Evolutionary conservation across 1,284 basidiomycete genomes (phyloP).

Genomic region (Flammula alnicola): DNA sequence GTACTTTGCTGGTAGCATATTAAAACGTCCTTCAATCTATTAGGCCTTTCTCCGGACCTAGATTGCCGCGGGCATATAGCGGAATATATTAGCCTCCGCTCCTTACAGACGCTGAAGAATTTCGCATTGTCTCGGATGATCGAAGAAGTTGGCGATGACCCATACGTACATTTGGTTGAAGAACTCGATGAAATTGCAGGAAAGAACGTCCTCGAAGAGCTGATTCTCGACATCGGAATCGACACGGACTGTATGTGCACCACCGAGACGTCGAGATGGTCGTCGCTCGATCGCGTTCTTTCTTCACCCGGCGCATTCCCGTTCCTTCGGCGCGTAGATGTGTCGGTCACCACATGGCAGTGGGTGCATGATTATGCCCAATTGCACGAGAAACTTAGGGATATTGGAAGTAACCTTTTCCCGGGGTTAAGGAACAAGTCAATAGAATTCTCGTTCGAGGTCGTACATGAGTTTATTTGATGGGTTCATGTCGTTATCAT

Average conservation of each 20-base stretch:
- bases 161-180: constrained; percentile 14
- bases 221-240: constrained; percentile 14
- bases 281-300: constrained; percentile 16
- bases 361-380: too few relatives aligned
- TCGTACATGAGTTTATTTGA: too few relatives aligned
- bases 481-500: too few relatives aligned
- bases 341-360: constrained; percentile 1
- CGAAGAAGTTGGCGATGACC: constrained; percentile 11
- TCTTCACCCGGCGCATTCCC: constrained; percentile 14
- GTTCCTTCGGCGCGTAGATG: constrained; percentile 3
- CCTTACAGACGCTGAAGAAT: constrained; percentile 14
- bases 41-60: constrained; percentile 11
- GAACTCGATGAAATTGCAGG: constrained; percentile 18
- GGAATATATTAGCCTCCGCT: background rate
- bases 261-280: constrained; percentile 16
- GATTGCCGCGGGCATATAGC: constrained; percentile 8
- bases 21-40: background rate
- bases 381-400: too few relatives aligned
- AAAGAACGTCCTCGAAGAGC: constrained; percentile 12
- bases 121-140: constrained; percentile 9
- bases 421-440: too few relatives aligned
- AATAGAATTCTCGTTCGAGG: too few relatives aligned
- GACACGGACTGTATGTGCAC: constrained; percentile 14
- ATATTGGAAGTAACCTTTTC: too few relatives aligned
- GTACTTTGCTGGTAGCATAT: too few relatives aligned